Percentiles rank a stretch among this genome's conserved stretches.
These are phyloP conservation scores for Parietichytrium sp. DNA, from an alignment of 108 stramenopile genomes.

Conservation along the genomic window DNA sequence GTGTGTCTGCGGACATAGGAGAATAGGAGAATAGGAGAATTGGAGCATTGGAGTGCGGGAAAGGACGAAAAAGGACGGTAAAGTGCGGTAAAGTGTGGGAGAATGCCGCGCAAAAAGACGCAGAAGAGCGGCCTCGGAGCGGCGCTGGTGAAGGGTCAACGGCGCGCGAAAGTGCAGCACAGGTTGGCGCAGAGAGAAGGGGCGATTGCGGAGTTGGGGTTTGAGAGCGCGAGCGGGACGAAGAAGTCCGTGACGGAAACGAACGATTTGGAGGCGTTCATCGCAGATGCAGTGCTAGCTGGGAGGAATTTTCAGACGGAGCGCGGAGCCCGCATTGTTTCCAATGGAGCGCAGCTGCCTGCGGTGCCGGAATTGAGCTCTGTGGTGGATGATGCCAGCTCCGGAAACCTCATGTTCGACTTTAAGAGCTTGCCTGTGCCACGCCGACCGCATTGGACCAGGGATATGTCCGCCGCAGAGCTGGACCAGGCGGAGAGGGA, in stretches of 20 bases:
- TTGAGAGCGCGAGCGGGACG: conserved; percentile 46
- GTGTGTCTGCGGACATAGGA: too few species aligned
- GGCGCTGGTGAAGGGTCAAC: conserved; percentile 14
- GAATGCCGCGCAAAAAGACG: too few species aligned
- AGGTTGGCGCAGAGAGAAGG: neutral
- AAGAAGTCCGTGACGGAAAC: conserved; percentile 82
- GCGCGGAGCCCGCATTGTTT: conserved; percentile 71
- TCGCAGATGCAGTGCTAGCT: conserved; percentile 85
- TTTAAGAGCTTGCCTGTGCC: conserved; percentile 87
- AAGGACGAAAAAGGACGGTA: too few species aligned
- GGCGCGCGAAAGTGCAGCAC: neutral
- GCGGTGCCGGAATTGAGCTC: conserved; percentile 58
- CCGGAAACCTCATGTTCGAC: conserved; percentile 64
- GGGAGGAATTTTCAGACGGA: conserved; percentile 81
- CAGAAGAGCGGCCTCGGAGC: neutral
- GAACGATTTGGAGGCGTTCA: conserved; percentile 85
- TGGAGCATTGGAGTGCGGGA: too few species aligned
- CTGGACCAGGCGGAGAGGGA: conserved; percentile 80
- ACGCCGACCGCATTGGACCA: conserved; percentile 85
- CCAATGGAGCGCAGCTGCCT: too few species aligned
- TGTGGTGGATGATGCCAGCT: conserved; percentile 44
- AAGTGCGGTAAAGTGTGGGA: too few species aligned
- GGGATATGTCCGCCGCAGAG: conserved; percentile 79
- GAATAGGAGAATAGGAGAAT: too few species aligned
- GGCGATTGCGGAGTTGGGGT: conserved; percentile 8